Evolutionary conservation across 768 basidiomycete species (phyloP).

Genomic region (Kwoniella dendrophila): DNA sequence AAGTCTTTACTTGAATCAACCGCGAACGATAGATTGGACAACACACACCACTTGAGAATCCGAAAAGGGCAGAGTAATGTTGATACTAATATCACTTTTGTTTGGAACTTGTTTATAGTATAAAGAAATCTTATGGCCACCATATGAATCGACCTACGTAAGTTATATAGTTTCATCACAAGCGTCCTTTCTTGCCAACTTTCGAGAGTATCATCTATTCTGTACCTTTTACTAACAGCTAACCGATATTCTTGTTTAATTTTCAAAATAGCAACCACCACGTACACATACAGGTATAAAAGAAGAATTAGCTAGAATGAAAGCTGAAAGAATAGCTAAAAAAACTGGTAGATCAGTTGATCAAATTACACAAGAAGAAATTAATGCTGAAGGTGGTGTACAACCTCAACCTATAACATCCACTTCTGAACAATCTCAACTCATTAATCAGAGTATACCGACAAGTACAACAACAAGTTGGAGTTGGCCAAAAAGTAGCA

Average conservation of each 20-base stretch:
- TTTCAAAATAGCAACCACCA: constrained; percentile 34
- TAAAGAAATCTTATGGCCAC: constrained; percentile 41
- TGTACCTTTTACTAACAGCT: not conserved
- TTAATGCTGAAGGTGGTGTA: constrained; percentile 1
- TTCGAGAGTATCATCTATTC: too few species aligned
- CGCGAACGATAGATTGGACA: too few species aligned
- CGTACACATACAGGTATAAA: constrained; percentile 33
- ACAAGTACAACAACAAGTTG: not conserved
- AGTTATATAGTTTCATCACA: too few species aligned
- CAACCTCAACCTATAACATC: not conserved
- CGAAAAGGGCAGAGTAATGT: too few species aligned
- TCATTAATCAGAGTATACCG: not conserved
- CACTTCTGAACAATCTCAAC: not conserved
- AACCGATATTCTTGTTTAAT: not conserved
- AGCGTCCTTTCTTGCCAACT: too few species aligned
- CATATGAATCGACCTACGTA: constrained; percentile 41
- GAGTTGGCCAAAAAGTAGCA: constrained; percentile 1
- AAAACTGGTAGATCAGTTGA: not conserved
- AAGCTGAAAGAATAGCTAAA: constrained; percentile 30
- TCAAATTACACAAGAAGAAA: not conserved
- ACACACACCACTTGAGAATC: too few species aligned
- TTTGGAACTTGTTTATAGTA: constrained; percentile 26
- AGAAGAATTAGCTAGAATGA: constrained; percentile 35
- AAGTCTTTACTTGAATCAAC: not conserved
- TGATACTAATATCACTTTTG: not conserved